These are phyloP conservation scores for Eragrostis tef DNA, from an alignment of 202 grass and related monocot genomes.

Conservation along the genomic window DNA sequence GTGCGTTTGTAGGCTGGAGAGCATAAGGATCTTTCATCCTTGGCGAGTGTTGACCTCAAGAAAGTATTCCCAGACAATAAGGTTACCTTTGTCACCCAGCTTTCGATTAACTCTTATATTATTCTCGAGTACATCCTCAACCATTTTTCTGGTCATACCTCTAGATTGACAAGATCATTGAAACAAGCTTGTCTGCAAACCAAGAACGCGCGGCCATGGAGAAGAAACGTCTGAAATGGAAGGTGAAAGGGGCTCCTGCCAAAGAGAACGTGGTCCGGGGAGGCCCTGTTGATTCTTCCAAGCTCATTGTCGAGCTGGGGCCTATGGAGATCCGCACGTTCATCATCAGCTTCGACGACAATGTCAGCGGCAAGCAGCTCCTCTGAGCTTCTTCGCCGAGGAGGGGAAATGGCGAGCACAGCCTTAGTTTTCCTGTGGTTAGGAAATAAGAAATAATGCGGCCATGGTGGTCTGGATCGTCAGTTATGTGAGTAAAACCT, in stretches of 20 bases:
- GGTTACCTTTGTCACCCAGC: slow-evolving; percentile 30
- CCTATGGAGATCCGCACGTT: slow-evolving; percentile 99
- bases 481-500: neutral
- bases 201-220: slow-evolving; percentile 79
- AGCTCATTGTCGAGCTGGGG: slow-evolving; percentile 64
- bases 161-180: slow-evolving; percentile 71
- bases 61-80: slow-evolving; percentile 77
- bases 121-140: slow-evolving; percentile 17
- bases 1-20: slow-evolving; percentile 59
- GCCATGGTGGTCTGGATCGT: neutral
- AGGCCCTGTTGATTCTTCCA: slow-evolving; percentile 62
- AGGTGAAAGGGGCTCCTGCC: slow-evolving; percentile 49
- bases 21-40: slow-evolving; percentile 74
- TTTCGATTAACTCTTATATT: neutral
- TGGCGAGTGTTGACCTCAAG: slow-evolving; percentile 71
- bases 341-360: slow-evolving; percentile 56
- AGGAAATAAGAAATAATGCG: slow-evolving; percentile 44
- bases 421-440: neutral
- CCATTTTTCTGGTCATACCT: neutral
- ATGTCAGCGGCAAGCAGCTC: slow-evolving; percentile 7
- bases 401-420: neutral
- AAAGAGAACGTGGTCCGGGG: slow-evolving; percentile 54
- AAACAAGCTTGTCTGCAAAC: slow-evolving; percentile 83
- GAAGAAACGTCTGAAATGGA: slow-evolving; percentile 92
- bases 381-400: slow-evolving; percentile 1